Evolutionary conservation across 2,329 filamentous ascomycete species (phyloP).

Genomic region (Diaporthe velutina): DNA sequence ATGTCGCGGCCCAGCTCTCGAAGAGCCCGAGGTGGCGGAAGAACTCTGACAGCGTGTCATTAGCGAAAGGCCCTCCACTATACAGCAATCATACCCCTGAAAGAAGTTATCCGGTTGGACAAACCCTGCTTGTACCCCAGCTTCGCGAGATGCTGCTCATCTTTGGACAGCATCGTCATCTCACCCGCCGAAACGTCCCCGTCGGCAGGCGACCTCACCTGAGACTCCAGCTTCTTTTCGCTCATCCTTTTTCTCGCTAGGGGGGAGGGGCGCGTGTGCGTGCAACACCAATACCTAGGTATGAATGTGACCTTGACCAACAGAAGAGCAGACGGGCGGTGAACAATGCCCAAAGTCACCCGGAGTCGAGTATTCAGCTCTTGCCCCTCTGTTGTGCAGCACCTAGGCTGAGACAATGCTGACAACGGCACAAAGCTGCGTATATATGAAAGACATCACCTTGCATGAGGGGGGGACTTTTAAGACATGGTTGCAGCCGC

Average conservation of each 20-base stretch:
- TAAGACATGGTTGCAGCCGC: conserved; percentile 13
- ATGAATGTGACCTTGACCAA: fast-evolving
- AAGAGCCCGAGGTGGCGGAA: conserved; percentile 51
- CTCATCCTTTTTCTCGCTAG: not conserved
- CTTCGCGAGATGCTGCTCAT: conserved; percentile 50
- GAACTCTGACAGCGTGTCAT: conserved; percentile 45
- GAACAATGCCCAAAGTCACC: not conserved
- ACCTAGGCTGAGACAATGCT: not conserved
- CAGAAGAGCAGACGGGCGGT: no score
- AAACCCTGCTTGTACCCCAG: conserved; percentile 50
- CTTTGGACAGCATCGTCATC: conserved; percentile 40
- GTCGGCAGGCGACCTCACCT: conserved; percentile 8
- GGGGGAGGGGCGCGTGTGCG: fast-evolving
- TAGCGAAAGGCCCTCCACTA: not conserved
- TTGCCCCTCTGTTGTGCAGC: not conserved
- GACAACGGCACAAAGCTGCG: not conserved
- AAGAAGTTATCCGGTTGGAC: not conserved
- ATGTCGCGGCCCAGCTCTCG: conserved; percentile 53
- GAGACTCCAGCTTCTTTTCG: conserved; percentile 8
- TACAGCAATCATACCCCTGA: no score
- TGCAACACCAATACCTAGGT: not conserved
- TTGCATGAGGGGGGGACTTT: not conserved
- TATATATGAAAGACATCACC: not conserved
- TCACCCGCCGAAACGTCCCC: conserved; percentile 35
- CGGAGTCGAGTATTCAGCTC: not conserved